Evolutionary conservation across 2,329 filamentous ascomycete species (phyloP).

Genomic region (Periconia macrospinosa): DNA sequence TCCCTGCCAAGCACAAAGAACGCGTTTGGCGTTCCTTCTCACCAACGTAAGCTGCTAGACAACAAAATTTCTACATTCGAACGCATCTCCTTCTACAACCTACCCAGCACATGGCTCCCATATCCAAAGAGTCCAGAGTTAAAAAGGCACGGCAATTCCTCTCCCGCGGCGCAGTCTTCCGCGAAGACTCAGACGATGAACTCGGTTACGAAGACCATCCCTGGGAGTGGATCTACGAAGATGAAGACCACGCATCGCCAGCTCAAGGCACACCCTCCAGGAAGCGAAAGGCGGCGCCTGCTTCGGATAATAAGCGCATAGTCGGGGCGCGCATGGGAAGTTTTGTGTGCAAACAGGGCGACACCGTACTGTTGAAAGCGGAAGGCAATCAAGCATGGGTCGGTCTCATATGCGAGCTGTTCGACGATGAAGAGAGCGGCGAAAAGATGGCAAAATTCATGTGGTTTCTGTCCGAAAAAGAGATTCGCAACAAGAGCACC

Average conservation of each 20-base stretch:
- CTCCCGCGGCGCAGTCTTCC: slow-evolving; percentile 62
- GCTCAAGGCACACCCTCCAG: slow-evolving; percentile 31
- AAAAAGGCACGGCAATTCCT: slow-evolving; percentile 55
- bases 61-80: slow-evolving; percentile 11
- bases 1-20: slow-evolving; percentile 34
- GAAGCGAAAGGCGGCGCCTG: slow-evolving; percentile 33
- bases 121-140: slow-evolving; percentile 44
- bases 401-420: slow-evolving; percentile 82
- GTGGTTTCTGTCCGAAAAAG: slow-evolving; percentile 93
- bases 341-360: slow-evolving; percentile 80
- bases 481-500: slow-evolving; percentile 80
- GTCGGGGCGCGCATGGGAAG: slow-evolving; percentile 79
- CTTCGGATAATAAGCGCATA: slow-evolving; percentile 54
- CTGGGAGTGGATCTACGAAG: slow-evolving; percentile 61
- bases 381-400: slow-evolving; percentile 92
- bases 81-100: slow-evolving; percentile 12
- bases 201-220: slow-evolving; percentile 58
- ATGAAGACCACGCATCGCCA: slow-evolving; percentile 18
- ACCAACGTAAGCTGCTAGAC: slow-evolving; percentile 27
- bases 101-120: slow-evolving; percentile 40
- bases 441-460: slow-evolving; percentile 83
- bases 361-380: slow-evolving; percentile 83
- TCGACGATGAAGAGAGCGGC: slow-evolving; percentile 61
- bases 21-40: slow-evolving; percentile 27
- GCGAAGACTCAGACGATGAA: slow-evolving; percentile 89